A percentile compares a stretch with the other conserved stretches of the same genome.
phyloP scores from a whole-genome alignment of 192 early-diverging fungal genomes.

The Jimgerdemannia lactiflua region DNA sequence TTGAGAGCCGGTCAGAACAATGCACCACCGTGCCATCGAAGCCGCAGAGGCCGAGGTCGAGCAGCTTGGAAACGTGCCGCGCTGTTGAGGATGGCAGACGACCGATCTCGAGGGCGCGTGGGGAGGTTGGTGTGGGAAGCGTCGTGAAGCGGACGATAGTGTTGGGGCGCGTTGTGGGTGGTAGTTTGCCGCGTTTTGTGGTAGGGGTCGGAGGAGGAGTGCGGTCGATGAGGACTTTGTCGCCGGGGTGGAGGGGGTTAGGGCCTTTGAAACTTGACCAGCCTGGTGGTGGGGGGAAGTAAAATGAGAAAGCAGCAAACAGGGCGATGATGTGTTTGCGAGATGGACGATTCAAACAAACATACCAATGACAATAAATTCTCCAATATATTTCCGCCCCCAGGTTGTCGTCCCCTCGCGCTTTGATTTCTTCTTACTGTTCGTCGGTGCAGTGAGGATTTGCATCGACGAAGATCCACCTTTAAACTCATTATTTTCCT shows the following conservation, averaged over 20 bases:
- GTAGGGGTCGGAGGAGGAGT: conserved; percentile 16
- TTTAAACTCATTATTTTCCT: not conserved
- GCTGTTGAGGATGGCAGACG: conserved; percentile 36
- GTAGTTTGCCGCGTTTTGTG: conserved; percentile 12
- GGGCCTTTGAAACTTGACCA: conserved; percentile 40
- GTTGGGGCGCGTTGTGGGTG: conserved; percentile 25
- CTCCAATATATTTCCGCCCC: conserved; percentile 1
- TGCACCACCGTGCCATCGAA: conserved; percentile 45
- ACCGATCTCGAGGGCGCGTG: conserved; percentile 40
- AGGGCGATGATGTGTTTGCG: conserved; percentile 6
- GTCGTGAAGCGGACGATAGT: conserved; percentile 48
- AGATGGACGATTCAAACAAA: not conserved
- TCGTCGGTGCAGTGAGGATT: not conserved
- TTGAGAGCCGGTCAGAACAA: conserved; percentile 19
- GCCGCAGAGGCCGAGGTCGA: conserved; percentile 40
- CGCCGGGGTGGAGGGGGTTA: conserved; percentile 34
- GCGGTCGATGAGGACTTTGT: conserved; percentile 30
- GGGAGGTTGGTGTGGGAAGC: not conserved
- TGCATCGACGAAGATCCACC: not conserved
- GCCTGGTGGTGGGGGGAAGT: conserved; percentile 25
- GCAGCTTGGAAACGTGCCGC: conserved; percentile 40
- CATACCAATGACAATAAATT: not conserved
- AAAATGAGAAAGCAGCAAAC: conserved; percentile 23
- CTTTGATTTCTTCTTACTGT: conserved; percentile 1
- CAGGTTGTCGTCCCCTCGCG: conserved; percentile 19